Conservation (phyloP, 139 green algal genomes). For the Volvox reticuliferus region DNA sequence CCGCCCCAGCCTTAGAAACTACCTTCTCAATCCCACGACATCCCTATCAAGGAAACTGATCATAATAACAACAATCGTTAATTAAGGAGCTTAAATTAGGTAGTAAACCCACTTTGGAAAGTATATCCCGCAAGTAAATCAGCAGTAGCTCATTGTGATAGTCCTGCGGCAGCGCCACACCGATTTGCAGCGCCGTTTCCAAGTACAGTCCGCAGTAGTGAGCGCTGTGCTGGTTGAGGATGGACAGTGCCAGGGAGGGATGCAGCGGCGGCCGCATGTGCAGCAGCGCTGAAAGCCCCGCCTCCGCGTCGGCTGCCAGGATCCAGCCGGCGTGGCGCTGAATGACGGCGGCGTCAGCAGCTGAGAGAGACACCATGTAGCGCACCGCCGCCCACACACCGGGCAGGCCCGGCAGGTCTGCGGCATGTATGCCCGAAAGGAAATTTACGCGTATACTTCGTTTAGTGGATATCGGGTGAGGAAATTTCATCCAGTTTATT, state of each 20-base stretch:
- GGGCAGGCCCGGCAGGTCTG: conserved; percentile 81
- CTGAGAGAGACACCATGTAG: conserved; percentile 73
- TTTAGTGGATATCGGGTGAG: too few species aligned
- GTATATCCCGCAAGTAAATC: conserved; percentile 78
- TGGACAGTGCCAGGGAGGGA: conserved; percentile 72
- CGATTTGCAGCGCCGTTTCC: conserved; percentile 77
- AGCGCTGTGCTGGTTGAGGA: conserved; percentile 61
- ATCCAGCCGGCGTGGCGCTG: conserved; percentile 82
- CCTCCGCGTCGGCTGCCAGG: conserved; percentile 82
- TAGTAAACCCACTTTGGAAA: conserved; percentile 52
- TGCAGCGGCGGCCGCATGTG: conserved; percentile 74
- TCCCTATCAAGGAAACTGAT: too few species aligned
- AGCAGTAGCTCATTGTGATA: conserved; percentile 83
- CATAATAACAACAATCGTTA: too few species aligned
- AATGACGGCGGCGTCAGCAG: conserved; percentile 42
- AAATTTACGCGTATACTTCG: too few species aligned
- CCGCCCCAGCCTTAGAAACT: too few species aligned
- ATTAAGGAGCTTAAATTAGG: too few species aligned
- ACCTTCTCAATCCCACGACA: too few species aligned
- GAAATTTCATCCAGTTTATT: too few species aligned
- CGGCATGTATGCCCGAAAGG: not conserved
- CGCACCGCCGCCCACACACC: conserved; percentile 90
- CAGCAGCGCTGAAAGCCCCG: conserved; percentile 79
- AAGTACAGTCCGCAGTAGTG: conserved; percentile 75
- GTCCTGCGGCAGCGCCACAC: conserved; percentile 64